Evolutionary conservation across 345 rosid species (phyloP), one percentile per base, ranked within the genome.

Genomic region (Firmiana major): DNA sequence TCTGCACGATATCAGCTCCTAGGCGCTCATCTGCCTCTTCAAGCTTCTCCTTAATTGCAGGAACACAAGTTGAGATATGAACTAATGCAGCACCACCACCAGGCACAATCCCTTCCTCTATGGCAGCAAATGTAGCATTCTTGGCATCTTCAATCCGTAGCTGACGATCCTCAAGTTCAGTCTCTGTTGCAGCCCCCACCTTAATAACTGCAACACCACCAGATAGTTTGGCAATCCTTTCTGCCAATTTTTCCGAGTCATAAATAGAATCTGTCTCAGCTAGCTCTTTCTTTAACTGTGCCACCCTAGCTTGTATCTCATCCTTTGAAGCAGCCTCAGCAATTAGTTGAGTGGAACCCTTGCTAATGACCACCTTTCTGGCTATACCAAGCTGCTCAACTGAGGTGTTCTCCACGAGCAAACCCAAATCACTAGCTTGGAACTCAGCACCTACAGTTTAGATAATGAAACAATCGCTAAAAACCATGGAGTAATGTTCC

Each of bases 191-290:
- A 69, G 99, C 99, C 46, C 99, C 99, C 15, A 90, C 99, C 83
- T 97, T 92, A 81, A 97, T 88, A 49, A 97, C 98, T 59, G 97
- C 98, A 79, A 97, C 98, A 71, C 99, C 98, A 71, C 99, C 97
- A 24, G 98, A 92, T 63, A 97, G 73, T 72, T 97, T 97, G 67
- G 99, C 97, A 53, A 94, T 92, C 81, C 99, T 92, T 88, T 97
- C 97, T 4, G 99, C 97, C 7, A 94, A 86, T 85, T 94, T 97
- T 83, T 92, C 90, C 0, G 94, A 71, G 88, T 97, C 98, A 16
- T 92, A 97, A 1, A 92, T 84, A 64, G 99, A 94, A 79, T 97
- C 99, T 1, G 99, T 94, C 87, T 97, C 97, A 0, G 83, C 79
- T 75, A 97, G 80, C 84, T 97, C 99, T 79, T 83, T 96, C 81